phyloP scores from a whole-genome alignment of 2,329 filamentous ascomycete species.

The Paecilomyces niveus region DNA sequence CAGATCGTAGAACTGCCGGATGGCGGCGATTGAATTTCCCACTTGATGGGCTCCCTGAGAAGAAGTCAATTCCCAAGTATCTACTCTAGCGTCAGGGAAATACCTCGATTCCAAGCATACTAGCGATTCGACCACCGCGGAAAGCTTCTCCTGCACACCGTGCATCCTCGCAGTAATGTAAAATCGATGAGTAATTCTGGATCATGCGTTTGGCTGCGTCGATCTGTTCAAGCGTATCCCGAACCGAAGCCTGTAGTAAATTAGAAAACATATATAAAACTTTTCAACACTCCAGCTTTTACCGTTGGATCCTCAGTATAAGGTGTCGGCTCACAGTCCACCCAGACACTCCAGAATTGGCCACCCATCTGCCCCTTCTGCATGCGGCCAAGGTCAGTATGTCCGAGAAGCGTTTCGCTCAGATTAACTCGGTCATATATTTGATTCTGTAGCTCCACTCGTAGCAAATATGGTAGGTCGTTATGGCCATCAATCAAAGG shows the following conservation, averaged over 20 bases:
- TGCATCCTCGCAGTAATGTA: slow-evolving; percentile 14
- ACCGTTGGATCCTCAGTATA: slow-evolving; percentile 14
- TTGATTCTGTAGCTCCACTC: slow-evolving; percentile 18
- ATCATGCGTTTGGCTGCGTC: slow-evolving; percentile 18
- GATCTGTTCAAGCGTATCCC: slow-evolving; percentile 22
- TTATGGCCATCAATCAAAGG: slow-evolving; percentile 28
- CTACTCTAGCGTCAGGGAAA: neutral
- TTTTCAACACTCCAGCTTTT: neutral
- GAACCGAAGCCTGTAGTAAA: slow-evolving; percentile 5
- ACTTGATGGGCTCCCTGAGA: slow-evolving; percentile 16
- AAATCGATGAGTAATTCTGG: slow-evolving; percentile 11
- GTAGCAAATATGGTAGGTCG: slow-evolving; percentile 22
- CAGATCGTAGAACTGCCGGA: slow-evolving; percentile 11
- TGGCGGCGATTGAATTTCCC: slow-evolving; percentile 14
- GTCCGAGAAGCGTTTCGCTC: slow-evolving; percentile 5
- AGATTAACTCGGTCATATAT: slow-evolving; percentile 17
- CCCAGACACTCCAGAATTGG: slow-evolving; percentile 26
- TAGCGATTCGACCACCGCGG: slow-evolving; percentile 8
- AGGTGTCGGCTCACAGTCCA: slow-evolving; percentile 11
- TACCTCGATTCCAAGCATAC: slow-evolving; percentile 4
- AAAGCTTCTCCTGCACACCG: slow-evolving; percentile 14
- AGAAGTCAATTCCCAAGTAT: no score
- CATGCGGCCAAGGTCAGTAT: slow-evolving; percentile 21
- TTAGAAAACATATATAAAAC: no score
- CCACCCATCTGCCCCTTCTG: slow-evolving; percentile 19